Evolutionary conservation across 2,329 filamentous ascomycete species (phyloP).

Genomic region (Hymenoscyphus repandus): DNA sequence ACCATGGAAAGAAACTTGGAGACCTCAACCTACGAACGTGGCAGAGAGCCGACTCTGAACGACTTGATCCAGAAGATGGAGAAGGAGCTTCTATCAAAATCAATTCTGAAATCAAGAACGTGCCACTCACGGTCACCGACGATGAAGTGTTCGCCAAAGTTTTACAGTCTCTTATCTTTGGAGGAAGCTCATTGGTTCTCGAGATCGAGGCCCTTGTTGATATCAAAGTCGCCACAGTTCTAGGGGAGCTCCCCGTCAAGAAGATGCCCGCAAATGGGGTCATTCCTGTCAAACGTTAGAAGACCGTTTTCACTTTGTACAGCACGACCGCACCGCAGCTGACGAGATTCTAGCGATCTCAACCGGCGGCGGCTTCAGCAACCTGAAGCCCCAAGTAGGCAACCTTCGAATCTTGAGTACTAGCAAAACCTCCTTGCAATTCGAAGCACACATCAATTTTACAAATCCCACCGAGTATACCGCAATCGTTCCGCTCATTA

Average conservation of each 20-base stretch:
- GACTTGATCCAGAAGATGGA: slow-evolving; percentile 50
- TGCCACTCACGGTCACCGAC: slow-evolving; percentile 78
- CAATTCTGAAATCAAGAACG: slow-evolving; percentile 69
- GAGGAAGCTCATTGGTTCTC: slow-evolving; percentile 61
- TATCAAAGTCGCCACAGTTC: slow-evolving; percentile 72
- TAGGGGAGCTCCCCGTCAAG: slow-evolving; percentile 76
- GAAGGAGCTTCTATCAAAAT: slow-evolving; percentile 64
- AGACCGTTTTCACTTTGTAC: slow-evolving; percentile 44
- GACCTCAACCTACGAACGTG: slow-evolving; percentile 73
- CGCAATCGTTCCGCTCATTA: slow-evolving; percentile 73
- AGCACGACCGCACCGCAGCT: slow-evolving; percentile 30
- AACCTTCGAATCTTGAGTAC: slow-evolving; percentile 70
- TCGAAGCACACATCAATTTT: slow-evolving; percentile 71
- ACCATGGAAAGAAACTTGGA: slow-evolving; percentile 72
- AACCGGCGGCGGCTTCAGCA: slow-evolving; percentile 41
- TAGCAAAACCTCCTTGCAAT: slow-evolving; percentile 61
- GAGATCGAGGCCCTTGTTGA: slow-evolving; percentile 76
- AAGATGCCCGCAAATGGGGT: slow-evolving; percentile 80
- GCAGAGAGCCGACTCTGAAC: slow-evolving; percentile 80
- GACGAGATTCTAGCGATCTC: slow-evolving; percentile 49
- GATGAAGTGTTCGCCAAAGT: slow-evolving; percentile 73
- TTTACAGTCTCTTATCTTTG: slow-evolving; percentile 75
- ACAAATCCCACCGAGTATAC: slow-evolving; percentile 89
- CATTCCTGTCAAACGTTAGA: slow-evolving; percentile 92
- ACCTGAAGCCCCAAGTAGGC: slow-evolving; percentile 58